Conservation (phyloP, 1,139 yeast species). For the Suhomyces guaymorum region DNA sequence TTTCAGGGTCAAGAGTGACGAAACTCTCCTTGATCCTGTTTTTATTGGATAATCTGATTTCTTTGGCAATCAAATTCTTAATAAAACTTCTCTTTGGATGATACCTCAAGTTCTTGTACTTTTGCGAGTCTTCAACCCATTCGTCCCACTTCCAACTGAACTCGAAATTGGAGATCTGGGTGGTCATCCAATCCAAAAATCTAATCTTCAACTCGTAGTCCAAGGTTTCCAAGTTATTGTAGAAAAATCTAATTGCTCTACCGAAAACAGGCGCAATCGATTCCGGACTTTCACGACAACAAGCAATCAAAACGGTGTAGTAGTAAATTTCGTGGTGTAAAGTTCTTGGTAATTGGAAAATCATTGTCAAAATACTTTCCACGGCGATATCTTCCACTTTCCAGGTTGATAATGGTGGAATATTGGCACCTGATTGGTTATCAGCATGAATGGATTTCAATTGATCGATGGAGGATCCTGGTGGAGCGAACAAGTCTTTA, state of each 20-base stretch:
- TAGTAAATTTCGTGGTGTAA: constrained; percentile 75
- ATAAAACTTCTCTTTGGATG: constrained; percentile 80
- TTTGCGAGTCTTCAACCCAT: constrained; percentile 67
- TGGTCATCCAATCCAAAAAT: constrained; percentile 88
- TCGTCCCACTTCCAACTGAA: constrained; percentile 99
- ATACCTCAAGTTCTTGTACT: constrained; percentile 38
- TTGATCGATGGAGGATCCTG: constrained; percentile 81
- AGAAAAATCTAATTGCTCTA: constrained; percentile 84
- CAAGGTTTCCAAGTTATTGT: constrained; percentile 61
- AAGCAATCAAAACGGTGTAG: constrained; percentile 83
- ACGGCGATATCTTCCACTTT: constrained; percentile 89
- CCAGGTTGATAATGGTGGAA: constrained; percentile 66
- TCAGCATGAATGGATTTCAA: constrained; percentile 44
- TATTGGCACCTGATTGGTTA: constrained; percentile 41
- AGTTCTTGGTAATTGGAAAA: constrained; percentile 71
- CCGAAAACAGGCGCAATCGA: constrained; percentile 96
- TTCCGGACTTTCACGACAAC: constrained; percentile 83
- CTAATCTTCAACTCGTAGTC: constrained; percentile 77
- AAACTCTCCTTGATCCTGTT: constrained; percentile 73
- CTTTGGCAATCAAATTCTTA: constrained; percentile 78
- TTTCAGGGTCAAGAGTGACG: constrained; percentile 47
- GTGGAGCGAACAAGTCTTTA: constrained; percentile 71
- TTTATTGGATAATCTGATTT: constrained; percentile 71
- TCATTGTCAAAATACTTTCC: constrained; percentile 76
- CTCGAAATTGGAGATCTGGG: constrained; percentile 89